Percentiles rank a stretch among this genome's conserved stretches.
phyloP scores from a whole-genome alignment of 2,329 filamentous ascomycete species.

The Stemphylium lycopersici region DNA sequence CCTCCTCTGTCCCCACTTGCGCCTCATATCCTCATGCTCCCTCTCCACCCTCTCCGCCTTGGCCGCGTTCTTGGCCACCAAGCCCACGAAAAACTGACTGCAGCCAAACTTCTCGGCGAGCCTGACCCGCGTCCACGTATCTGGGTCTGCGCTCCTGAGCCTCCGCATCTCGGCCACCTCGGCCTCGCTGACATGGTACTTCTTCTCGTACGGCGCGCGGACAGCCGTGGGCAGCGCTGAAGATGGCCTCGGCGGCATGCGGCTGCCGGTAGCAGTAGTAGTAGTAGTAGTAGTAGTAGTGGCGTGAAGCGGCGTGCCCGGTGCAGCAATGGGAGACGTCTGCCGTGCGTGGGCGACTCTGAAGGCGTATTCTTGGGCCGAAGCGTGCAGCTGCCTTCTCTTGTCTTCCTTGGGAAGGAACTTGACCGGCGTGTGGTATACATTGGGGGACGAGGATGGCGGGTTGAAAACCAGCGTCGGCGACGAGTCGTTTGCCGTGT shows the following conservation, averaged over 20 bases:
- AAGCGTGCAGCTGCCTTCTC: slow-evolving; percentile 56
- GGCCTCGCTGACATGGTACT: slow-evolving; percentile 64
- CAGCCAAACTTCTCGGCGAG: slow-evolving; percentile 69
- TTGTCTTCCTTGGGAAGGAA: slow-evolving; percentile 67
- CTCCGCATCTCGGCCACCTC: slow-evolving; percentile 66
- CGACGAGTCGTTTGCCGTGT: slow-evolving; percentile 37
- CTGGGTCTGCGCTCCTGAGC: slow-evolving; percentile 62
- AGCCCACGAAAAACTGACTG: slow-evolving; percentile 65
- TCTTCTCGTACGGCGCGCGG: slow-evolving; percentile 60
- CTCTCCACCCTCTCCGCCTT: slow-evolving; percentile 52
- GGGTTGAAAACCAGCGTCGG: slow-evolving; percentile 64
- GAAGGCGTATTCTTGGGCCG: slow-evolving; percentile 33
- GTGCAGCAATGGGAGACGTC: slow-evolving; percentile 31
- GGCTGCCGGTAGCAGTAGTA: slow-evolving; percentile 1
- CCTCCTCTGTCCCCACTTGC: slow-evolving; percentile 65
- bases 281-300: slow-evolving; percentile 6
- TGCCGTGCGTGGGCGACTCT: slow-evolving; percentile 27
- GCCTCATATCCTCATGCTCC: slow-evolving; percentile 62
- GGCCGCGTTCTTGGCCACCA: slow-evolving; percentile 58
- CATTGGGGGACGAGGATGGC: slow-evolving; percentile 66
- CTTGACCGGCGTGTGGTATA: slow-evolving; percentile 68
- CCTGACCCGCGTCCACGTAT: slow-evolving; percentile 63
- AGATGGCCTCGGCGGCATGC: slow-evolving; percentile 31
- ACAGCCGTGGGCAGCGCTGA: slow-evolving; percentile 56
- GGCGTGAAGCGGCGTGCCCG: slow-evolving; percentile 36